Percentiles rank a stretch among this genome's conserved stretches.
phyloP scores from a whole-genome alignment of 2,329 filamentous ascomycete species.

The Aspergillus nomiae region DNA sequence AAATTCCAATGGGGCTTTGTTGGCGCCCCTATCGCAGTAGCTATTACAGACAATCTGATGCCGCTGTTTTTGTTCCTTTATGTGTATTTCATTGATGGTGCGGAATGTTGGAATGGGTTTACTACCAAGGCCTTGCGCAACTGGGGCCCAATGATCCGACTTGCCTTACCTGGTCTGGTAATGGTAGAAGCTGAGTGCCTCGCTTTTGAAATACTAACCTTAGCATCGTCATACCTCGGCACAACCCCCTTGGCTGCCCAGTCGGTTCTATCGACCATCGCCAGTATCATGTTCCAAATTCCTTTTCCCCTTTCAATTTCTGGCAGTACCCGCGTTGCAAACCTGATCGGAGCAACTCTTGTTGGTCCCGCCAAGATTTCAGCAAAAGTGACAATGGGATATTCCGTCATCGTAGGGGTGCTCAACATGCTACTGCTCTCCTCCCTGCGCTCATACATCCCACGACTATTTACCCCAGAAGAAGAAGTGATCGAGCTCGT shows the following conservation, averaged over 20 bases:
- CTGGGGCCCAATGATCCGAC: constrained; percentile 81
- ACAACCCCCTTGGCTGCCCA: constrained; percentile 83
- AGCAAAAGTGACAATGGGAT: constrained; percentile 72
- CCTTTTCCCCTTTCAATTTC: constrained; percentile 91
- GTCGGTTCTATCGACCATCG: constrained; percentile 77
- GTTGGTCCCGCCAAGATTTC: constrained; percentile 78
- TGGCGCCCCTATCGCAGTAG: constrained; percentile 77
- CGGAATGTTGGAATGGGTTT: constrained; percentile 80
- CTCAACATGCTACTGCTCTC: constrained; percentile 75
- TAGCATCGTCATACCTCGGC: constrained; percentile 79
- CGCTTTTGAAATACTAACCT: constrained; percentile 86
- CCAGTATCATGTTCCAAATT: constrained; percentile 82
- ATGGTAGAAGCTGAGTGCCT: constrained; percentile 96
- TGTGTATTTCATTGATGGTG: constrained; percentile 69
- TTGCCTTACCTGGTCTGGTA: constrained; percentile 84
- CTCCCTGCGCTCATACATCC: constrained; percentile 70
- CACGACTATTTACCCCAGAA: constrained; percentile 76
- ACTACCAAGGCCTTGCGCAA: constrained; percentile 69
- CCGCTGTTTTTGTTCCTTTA: constrained; percentile 73
- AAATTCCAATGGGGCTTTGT: constrained; percentile 68
- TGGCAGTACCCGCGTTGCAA: constrained; percentile 83
- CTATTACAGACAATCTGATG: constrained; percentile 73
- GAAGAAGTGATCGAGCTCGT: constrained; percentile 69
- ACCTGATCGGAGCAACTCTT: constrained; percentile 84
- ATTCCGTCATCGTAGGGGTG: constrained; percentile 70